Evolutionary conservation across 768 basidiomycete genomes (phyloP).

Genomic region (Calocybe cyanea): DNA sequence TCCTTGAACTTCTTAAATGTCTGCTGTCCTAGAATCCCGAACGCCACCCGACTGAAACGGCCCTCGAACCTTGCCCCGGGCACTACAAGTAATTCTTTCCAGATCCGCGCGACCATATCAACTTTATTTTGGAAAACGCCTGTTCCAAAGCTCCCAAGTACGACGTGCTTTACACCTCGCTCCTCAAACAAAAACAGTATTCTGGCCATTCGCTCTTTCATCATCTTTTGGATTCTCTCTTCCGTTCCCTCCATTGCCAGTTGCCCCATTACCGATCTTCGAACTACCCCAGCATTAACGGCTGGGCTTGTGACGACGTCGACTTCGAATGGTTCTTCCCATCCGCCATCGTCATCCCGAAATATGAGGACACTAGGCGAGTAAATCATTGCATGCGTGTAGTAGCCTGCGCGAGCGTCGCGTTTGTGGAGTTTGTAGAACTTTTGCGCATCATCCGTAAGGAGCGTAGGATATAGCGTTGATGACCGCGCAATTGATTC

Average conservation of each 20-base stretch:
- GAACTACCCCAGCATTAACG: slow-evolving; percentile 59
- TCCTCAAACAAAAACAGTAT: slow-evolving; percentile 63
- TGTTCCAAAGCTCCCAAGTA: slow-evolving; percentile 76
- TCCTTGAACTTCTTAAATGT: slow-evolving; percentile 26
- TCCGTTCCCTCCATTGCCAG: slow-evolving; percentile 19
- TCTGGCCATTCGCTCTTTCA: slow-evolving; percentile 71
- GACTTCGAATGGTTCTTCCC: slow-evolving; percentile 52
- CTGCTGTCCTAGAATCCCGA: slow-evolving; percentile 47
- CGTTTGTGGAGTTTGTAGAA: slow-evolving; percentile 62
- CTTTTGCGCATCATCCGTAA: slow-evolving; percentile 45
- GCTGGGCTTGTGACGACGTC: slow-evolving; percentile 73
- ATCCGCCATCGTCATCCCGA: slow-evolving; percentile 58
- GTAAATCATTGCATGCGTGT: slow-evolving; percentile 78
- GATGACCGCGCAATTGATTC: slow-evolving; percentile 78
- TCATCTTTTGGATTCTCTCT: slow-evolving; percentile 44
- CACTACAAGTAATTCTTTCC: slow-evolving; percentile 55
- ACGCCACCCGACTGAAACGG: slow-evolving; percentile 61
- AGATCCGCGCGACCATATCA: slow-evolving; percentile 52
- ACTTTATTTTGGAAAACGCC: slow-evolving; percentile 73
- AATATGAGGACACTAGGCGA: slow-evolving; percentile 62
- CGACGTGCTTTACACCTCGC: slow-evolving; percentile 53
- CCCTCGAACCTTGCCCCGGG: slow-evolving; percentile 49
- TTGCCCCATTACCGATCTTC: slow-evolving; percentile 22
- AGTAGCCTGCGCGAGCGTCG: slow-evolving; percentile 50
- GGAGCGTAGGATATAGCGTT: slow-evolving; percentile 62